Evolutionary conservation across 2,329 filamentous ascomycete species (phyloP).

Genomic region (Podosphaera fusca): DNA sequence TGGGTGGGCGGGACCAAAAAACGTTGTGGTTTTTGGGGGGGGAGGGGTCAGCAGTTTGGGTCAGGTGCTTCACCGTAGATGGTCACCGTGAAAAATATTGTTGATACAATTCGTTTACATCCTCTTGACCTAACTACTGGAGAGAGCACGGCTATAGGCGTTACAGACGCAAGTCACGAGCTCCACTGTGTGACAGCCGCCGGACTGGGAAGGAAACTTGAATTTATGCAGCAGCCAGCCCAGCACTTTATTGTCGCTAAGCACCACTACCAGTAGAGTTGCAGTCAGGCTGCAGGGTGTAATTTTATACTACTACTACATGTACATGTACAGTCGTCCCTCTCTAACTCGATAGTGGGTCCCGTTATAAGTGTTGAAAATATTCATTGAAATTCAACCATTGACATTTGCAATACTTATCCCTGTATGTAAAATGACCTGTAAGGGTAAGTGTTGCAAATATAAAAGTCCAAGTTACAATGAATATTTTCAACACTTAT

Average conservation of each 20-base stretch:
- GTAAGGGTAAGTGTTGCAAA: too few relatives aligned
- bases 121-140: neutral
- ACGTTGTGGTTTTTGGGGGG: constrained; percentile 1
- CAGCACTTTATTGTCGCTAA: neutral
- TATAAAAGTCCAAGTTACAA: too few relatives aligned
- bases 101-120: neutral
- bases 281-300: too few relatives aligned
- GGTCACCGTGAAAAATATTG: neutral
- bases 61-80: neutral
- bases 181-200: neutral
- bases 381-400: too few relatives aligned
- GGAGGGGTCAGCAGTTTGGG: neutral
- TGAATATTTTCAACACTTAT: too few relatives aligned
- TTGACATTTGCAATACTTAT: too few relatives aligned
- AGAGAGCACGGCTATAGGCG: neutral
- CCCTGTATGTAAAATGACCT: too few relatives aligned
- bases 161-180: neutral
- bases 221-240: neutral
- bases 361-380: too few relatives aligned
- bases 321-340: too few relatives aligned
- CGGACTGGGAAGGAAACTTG: neutral
- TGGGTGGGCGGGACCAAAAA: constrained; percentile 4
- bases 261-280: too few relatives aligned
- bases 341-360: too few relatives aligned
- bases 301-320: too few relatives aligned